Base-by-base conservation (phyloP, 345 rosid genomes). In the Gossypioides kirkii region DNA sequence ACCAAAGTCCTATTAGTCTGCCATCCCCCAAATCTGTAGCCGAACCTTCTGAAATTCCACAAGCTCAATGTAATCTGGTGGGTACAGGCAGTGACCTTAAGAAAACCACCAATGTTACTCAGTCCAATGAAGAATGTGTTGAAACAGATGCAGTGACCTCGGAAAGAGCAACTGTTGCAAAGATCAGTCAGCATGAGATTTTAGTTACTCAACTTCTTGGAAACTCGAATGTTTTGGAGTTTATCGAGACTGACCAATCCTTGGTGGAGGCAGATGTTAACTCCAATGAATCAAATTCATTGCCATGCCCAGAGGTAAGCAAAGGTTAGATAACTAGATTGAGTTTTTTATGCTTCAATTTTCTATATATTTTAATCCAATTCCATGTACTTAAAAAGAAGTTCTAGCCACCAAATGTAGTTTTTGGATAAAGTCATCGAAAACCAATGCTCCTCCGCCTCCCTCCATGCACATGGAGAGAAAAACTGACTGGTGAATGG, bases 231-330 rank as follows among this genome's bases (percentile, higher is more conserved):
- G n/a, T 41, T 22, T 22, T 65, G 60, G 72, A 67, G 59, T 43
- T 28, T 56, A n/a, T 14, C 54, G 52, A n/a, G 11, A 53, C 74
- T 7, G 42, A 25, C 50, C 41, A 41, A 61, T 58, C 73, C 63
- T 25, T 70, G 72, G 63, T 66, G 47, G 65, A 43, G 49, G 58
- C 67, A 42, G 73, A 71, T 41, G 20, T 49, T 41, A 52, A 49
- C 59, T 8, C 66, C 12, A 11, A 52, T 16, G 64, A 75, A 55
- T 41, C 32, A 67, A 16, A 26, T 59, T 41, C 79, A 28, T 23
- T 50, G 32, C 20, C 47, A n/a, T 26, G 43, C 23, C 47, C 38
- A 61, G 78, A 72, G 75, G 82, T 79, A 58, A 71, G 52, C 9
- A 25, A 45, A 67, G 55, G 66, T 43, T 68, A 17, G 26, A 71